These are phyloP conservation scores for Pouteria glomerata DNA, from an alignment of 148 eudicot species.

Conservation along the genomic window DNA sequence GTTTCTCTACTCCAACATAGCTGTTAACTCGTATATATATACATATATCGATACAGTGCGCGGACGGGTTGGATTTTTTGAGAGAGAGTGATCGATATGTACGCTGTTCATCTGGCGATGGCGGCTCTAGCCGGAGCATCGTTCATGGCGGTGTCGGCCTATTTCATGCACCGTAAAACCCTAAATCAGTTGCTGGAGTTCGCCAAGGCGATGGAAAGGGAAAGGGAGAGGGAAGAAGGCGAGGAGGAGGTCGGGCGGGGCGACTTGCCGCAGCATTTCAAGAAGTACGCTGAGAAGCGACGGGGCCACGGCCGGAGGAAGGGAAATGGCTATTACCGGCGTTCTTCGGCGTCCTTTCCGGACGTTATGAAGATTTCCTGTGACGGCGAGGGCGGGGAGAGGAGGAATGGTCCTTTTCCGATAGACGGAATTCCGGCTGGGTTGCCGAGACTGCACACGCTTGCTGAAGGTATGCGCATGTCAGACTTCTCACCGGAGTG, in stretches of 20 bases:
- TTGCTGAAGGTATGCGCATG: slow-evolving; percentile 51
- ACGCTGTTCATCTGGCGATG: slow-evolving; percentile 78
- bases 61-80: neutral
- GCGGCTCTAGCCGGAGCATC: slow-evolving; percentile 97
- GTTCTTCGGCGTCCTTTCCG: slow-evolving; percentile 57
- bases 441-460: slow-evolving; percentile 71
- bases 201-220: slow-evolving; percentile 65
- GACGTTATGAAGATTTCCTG: slow-evolving; percentile 53
- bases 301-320: slow-evolving; percentile 32
- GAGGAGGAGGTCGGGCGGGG: slow-evolving; percentile 18
- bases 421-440: slow-evolving; percentile 66
- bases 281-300: slow-evolving; percentile 23
- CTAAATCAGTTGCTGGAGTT: slow-evolving; percentile 84
- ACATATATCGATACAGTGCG: too few relatives aligned
- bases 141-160: slow-evolving; percentile 89
- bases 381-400: slow-evolving; percentile 35
- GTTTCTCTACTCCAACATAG: neutral
- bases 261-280: slow-evolving; percentile 25
- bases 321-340: slow-evolving; percentile 38
- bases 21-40: too few relatives aligned
- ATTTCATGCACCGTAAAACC: slow-evolving; percentile 91
- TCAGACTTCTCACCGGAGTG: slow-evolving; percentile 7
- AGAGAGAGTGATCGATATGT: slow-evolving; percentile 47
- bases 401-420: slow-evolving; percentile 44
- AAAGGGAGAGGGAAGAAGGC: slow-evolving; percentile 32